These are phyloP conservation scores for Pseudocercospora eumusae DNA, from an alignment of 2,329 filamentous ascomycete genomes.

Conservation along the genomic window DNA sequence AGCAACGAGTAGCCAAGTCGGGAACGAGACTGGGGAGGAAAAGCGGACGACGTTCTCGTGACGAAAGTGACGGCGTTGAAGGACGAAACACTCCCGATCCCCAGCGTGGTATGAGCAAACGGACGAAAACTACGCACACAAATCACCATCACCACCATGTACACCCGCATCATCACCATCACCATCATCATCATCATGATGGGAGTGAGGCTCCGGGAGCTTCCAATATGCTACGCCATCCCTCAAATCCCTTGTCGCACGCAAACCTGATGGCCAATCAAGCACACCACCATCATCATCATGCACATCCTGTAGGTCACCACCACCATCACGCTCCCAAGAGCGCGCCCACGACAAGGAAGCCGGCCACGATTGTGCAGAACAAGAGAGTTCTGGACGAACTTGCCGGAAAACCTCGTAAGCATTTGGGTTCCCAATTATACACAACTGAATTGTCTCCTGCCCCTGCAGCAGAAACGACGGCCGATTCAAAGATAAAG, in stretches of 20 bases:
- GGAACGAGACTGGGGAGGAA: constrained; percentile 50
- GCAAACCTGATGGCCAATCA: constrained; percentile 33
- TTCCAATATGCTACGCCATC: constrained; percentile 33
- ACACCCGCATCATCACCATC: constrained; percentile 50
- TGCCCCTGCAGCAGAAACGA: constrained; percentile 39
- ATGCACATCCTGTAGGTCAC: constrained; percentile 41
- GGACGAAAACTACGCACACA: constrained; percentile 52
- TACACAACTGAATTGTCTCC: constrained; percentile 69
- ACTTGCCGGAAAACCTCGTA: constrained; percentile 68
- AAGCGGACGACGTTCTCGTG: constrained; percentile 68
- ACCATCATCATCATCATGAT: constrained; percentile 38
- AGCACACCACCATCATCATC: constrained; percentile 40
- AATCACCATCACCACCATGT: constrained; percentile 58
- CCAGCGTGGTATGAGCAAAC: constrained; percentile 66
- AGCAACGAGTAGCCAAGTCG: constrained; percentile 43
- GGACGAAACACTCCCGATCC: constrained; percentile 37
- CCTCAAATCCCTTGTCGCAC: constrained; percentile 37
- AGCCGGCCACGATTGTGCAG: constrained; percentile 66
- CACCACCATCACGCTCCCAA: constrained; percentile 42
- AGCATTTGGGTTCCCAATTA: constrained; percentile 80
- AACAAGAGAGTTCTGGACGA: constrained; percentile 72
- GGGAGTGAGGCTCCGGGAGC: constrained; percentile 23
- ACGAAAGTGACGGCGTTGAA: constrained; percentile 68
- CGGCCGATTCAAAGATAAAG: constrained; percentile 56
- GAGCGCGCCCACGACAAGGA: constrained; percentile 50